Evolutionary conservation across 768 basidiomycete genomes (phyloP).

Genomic region (Stropharia rugosoannulata): DNA sequence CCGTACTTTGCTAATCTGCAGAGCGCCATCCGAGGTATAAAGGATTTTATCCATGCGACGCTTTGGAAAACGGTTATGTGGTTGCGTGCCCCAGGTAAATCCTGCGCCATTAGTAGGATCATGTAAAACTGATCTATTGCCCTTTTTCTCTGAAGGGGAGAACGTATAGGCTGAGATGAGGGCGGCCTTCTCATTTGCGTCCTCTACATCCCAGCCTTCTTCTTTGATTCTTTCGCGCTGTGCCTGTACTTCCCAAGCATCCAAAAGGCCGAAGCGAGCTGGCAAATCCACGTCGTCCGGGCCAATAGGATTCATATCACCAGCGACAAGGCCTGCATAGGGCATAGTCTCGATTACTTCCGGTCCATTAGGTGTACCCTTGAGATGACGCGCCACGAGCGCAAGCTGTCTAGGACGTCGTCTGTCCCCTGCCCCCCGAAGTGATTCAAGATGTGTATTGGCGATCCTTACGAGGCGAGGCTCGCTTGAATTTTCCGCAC

Average conservation of each 20-base stretch:
- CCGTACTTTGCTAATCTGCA: constrained; percentile 3
- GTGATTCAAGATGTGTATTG: constrained; percentile 17
- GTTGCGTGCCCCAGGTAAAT: constrained; percentile 19
- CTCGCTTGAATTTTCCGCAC: not conserved
- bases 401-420: constrained; percentile 10
- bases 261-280: constrained; percentile 9
- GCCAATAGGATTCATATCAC: constrained; percentile 21
- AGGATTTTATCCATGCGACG: constrained; percentile 19
- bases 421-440: constrained; percentile 8
- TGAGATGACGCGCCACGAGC: not conserved
- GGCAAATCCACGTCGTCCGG: constrained; percentile 11
- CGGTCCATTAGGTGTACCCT: not conserved
- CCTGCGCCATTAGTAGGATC: constrained; percentile 4
- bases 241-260: constrained; percentile 10
- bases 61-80: constrained; percentile 4
- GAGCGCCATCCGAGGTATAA: not conserved
- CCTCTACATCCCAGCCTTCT: not conserved
- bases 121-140: not conserved
- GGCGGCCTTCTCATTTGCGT: not conserved
- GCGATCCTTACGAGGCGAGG: constrained; percentile 6
- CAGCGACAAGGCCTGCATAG: constrained; percentile 13
- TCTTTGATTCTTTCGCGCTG: not conserved
- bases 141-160: not conserved
- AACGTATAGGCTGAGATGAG: too few relatives aligned
- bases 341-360: not conserved